These are phyloP conservation scores for Didymella arachidicola DNA, from an alignment of 2,329 filamentous ascomycete genomes.

Conservation along the genomic window DNA sequence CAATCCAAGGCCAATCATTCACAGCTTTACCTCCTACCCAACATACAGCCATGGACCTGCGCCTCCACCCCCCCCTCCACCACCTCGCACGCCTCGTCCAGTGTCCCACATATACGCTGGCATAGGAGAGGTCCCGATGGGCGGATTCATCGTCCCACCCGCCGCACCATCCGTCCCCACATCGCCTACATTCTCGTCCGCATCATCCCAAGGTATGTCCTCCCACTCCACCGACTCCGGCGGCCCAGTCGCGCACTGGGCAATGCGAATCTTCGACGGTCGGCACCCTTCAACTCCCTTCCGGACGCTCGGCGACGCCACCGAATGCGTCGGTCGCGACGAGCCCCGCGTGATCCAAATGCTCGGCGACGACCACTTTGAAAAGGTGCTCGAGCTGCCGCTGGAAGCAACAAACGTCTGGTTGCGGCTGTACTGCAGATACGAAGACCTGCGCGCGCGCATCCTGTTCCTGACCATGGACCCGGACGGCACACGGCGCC, in stretches of 20 bases:
- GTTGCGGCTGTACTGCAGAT: constrained; percentile 61
- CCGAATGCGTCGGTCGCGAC: constrained; percentile 48
- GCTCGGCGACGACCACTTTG: constrained; percentile 51
- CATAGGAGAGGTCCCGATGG: constrained; percentile 41
- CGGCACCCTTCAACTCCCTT: constrained; percentile 51
- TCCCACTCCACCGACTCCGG: constrained; percentile 48
- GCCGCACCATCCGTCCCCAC: constrained; percentile 50
- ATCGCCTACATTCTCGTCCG: constrained; percentile 54
- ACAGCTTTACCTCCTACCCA: constrained; percentile 40
- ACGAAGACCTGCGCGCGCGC: constrained; percentile 60
- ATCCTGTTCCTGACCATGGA: constrained; percentile 61
- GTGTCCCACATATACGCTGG: constrained; percentile 29
- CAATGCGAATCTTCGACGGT: constrained; percentile 55
- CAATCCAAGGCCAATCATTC: constrained; percentile 38
- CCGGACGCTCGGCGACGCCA: constrained; percentile 41
- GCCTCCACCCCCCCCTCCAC: constrained; percentile 22
- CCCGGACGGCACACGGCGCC: constrained; percentile 49
- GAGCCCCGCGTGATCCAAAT: constrained; percentile 46
- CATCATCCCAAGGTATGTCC: constrained; percentile 52
- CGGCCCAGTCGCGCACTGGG: constrained; percentile 52
- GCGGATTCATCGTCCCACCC: constrained; percentile 38
- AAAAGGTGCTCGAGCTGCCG: constrained; percentile 52
- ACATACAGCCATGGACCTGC: constrained; percentile 24
- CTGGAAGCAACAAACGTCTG: constrained; percentile 59
- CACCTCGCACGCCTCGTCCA: constrained; percentile 17